Evolutionary conservation across 371 early-diverging fungal species (phyloP), one percentile per base, ranked within the genome.

Genomic region (Parasitella parasitica): DNA sequence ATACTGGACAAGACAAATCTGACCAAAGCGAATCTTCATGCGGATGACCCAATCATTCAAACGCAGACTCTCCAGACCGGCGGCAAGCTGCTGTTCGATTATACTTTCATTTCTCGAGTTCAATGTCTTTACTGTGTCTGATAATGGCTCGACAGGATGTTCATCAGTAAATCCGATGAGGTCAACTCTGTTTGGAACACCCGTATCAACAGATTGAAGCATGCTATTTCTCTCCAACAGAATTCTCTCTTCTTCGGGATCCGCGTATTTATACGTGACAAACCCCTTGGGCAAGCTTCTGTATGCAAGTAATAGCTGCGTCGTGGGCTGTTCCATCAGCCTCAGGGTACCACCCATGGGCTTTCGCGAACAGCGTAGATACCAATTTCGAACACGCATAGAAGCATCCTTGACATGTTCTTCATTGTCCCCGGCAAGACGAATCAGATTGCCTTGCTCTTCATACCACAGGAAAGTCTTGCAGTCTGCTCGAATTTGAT

Each of bases 21-120:
- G 76, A 6, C 81, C 81, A 60, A 69, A 80, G 0, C 74, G 67
- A 20, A 80, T 66, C 34, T 80, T 76, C 70, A 80, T 68, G 0
- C 69, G 70, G 16, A 80, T 70, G 16, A 72, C 75, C 68, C 72
- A 76, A 41, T 77, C 73, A 22, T 63, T 66, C 11, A 80, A 35
- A 0, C 81, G 72, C 18, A 77, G 27, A n/a, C 81, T 77, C 24
- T 75, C 76, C 18, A 80, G 28, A 3, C 74, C 81, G 2, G 48
- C 46, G 13, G 63, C 65, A 6, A 80, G 37, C 1, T 55, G 53
- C 1, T 59, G 22, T 11, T 61, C 46, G 22, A 76, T 67, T 0
- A 22, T 0, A 11, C 62, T 30, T n/a, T 46, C 55, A n/a, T 80
- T 80, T 13, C 60, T 50, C 32, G 53, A 46, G 26, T 77, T 62